phyloP scores from a whole-genome alignment of 352 stramenopile genomes.

The Albugo laibachii region DNA sequence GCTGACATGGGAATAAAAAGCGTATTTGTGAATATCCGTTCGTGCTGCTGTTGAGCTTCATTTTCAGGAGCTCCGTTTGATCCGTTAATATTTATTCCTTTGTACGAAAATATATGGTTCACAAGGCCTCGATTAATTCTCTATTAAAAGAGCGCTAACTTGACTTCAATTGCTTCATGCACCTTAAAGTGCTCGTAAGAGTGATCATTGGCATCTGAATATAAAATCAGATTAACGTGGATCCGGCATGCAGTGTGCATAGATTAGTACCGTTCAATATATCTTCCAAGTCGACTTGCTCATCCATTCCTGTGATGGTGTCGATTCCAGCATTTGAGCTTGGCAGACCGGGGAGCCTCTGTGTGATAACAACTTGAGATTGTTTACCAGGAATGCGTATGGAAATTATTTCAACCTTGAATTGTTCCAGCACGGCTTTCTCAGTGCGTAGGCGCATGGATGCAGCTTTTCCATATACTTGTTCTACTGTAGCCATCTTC shows the following conservation, averaged over 20 bases:
- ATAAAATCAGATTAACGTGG: neutral
- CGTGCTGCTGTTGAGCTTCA: neutral
- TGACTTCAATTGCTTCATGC: constrained; percentile 79
- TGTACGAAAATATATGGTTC: neutral
- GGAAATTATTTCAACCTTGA: constrained; percentile 18
- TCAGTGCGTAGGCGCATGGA: constrained; percentile 78
- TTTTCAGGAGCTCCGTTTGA: neutral
- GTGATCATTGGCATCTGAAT: constrained; percentile 38
- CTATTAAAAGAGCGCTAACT: constrained; percentile 74
- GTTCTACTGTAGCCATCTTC: constrained; percentile 78
- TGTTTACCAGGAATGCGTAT: neutral
- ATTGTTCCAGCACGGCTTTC: constrained; percentile 73
- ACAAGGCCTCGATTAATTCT: neutral
- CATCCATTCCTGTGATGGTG: constrained; percentile 56
- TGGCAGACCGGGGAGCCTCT: constrained; percentile 67
- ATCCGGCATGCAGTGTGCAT: neutral
- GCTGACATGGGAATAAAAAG: neutral
- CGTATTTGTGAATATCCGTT: neutral
- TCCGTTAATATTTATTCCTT: neutral
- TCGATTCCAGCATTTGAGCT: constrained; percentile 58
- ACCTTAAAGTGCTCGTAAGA: constrained; percentile 65
- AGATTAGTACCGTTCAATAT: constrained; percentile 59
- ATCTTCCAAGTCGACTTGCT: constrained; percentile 61
- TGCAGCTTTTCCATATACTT: constrained; percentile 77
- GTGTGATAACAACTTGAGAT: constrained; percentile 1